phyloP scores from a whole-genome alignment of 2,329 filamentous ascomycete genomes.

The Nemania sp. region DNA sequence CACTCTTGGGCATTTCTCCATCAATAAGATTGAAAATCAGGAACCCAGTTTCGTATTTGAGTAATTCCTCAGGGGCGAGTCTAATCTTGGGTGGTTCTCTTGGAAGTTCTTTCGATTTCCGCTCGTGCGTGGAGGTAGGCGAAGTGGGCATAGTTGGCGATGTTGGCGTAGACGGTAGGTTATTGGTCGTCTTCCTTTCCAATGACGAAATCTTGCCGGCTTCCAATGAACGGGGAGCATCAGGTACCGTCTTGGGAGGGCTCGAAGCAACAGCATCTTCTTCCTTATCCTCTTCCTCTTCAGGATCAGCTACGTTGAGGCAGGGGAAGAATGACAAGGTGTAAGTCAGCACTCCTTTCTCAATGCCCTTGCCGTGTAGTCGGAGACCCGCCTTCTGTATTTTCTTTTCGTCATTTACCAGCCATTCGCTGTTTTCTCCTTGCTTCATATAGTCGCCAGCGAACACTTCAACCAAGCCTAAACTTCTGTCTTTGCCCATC shows the following conservation, averaged over 20 bases:
- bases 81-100: slow-evolving; percentile 73
- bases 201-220: slow-evolving; percentile 51
- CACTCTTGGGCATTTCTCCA: slow-evolving; percentile 75
- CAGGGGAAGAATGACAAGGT: slow-evolving; percentile 89
- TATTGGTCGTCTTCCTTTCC: slow-evolving; percentile 36
- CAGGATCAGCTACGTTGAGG: slow-evolving; percentile 84
- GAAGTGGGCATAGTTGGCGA: slow-evolving; percentile 49
- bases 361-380: slow-evolving; percentile 70
- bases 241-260: slow-evolving; percentile 35
- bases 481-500: slow-evolving; percentile 84
- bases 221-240: slow-evolving; percentile 41
- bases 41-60: slow-evolving; percentile 86
- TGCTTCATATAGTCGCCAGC: slow-evolving; percentile 79
- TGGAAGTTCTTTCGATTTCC: slow-evolving; percentile 54
- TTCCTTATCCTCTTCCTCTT: slow-evolving; percentile 69
- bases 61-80: slow-evolving; percentile 77
- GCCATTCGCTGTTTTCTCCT: slow-evolving; percentile 78
- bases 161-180: slow-evolving; percentile 36
- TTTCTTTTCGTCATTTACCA: slow-evolving; percentile 76
- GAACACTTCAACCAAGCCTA: slow-evolving; percentile 78
- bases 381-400: slow-evolving; percentile 68
- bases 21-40: slow-evolving; percentile 95
- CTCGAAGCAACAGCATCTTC: slow-evolving; percentile 38
- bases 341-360: slow-evolving; percentile 82
- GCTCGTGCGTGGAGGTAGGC: slow-evolving; percentile 40